Evolutionary conservation across 305 asterid species (phyloP).

Genomic region (Fraxinus albicans): DNA sequence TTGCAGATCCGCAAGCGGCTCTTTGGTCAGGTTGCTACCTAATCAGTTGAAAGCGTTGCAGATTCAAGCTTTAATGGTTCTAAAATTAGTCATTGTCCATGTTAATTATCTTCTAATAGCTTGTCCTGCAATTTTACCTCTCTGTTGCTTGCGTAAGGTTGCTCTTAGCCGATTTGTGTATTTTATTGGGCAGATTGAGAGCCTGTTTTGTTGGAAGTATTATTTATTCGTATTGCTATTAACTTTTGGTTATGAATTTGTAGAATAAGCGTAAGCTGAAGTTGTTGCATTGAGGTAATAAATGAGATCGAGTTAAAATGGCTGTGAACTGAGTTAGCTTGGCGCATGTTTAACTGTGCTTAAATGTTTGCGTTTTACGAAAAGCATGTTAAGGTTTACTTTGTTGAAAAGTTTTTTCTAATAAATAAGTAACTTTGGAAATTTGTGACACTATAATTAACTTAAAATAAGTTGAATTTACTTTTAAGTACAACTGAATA

Average conservation of each 20-base stretch:
- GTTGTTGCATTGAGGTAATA: conserved; percentile 28
- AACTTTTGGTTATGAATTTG: not conserved
- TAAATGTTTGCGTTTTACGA: not conserved
- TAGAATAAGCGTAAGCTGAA: conserved; percentile 17
- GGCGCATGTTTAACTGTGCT: not conserved
- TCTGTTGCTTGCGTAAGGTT: conserved; percentile 11
- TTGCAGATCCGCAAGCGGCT: conserved; percentile 63
- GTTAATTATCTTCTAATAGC: not conserved
- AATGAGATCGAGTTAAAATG: conserved; percentile 17
- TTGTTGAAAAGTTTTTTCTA: not conserved
- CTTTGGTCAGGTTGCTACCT: conserved; percentile 43
- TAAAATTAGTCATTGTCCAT: conserved; percentile 2
- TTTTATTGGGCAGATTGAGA: not conserved
- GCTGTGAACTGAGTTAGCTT: not conserved
- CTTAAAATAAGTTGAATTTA: too few species aligned
- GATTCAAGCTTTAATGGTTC: conserved; percentile 12
- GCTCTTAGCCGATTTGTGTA: not conserved
- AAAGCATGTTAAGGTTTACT: not conserved
- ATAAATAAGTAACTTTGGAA: not conserved
- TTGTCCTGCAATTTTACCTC: conserved; percentile 5
- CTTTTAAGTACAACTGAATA: not conserved
- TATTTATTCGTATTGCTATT: conserved; percentile 12
- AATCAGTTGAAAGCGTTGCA: conserved; percentile 26
- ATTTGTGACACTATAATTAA: not conserved
- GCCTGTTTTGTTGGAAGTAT: conserved; percentile 14